Percentiles rank a stretch among this genome's conserved stretches.
phyloP scores from a whole-genome alignment of 306 rosid species.

The Cucumis sativus region Cucumber_9930_V3 NC_026657.2:8225001-8225500 shows the following conservation, averaged over 20 bases:
- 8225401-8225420: background rate
- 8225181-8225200: background rate
- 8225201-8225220: background rate
- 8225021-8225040: constrained; percentile 99
- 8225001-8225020: constrained; percentile 42
- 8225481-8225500: constrained; percentile 94
- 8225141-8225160: constrained; percentile 90
- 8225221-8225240: background rate
- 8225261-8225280: background rate
- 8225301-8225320: background rate
- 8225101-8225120: constrained; percentile 88
- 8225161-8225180: constrained; percentile 55
- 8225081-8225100: constrained; percentile 91
- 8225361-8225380: background rate
- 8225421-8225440: constrained; percentile 1
- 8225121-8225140: constrained; percentile 71
- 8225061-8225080: constrained; percentile 92
- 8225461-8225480: constrained; percentile 62
- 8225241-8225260: background rate
- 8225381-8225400: background rate
- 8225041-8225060: constrained; percentile 99
- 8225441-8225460: background rate
- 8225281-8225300: background rate
- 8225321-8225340: background rate
- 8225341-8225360: background rate